Conservation (phyloP, 2,329 filamentous ascomycete species). For the Aspergillus novofumigatus region DNA sequence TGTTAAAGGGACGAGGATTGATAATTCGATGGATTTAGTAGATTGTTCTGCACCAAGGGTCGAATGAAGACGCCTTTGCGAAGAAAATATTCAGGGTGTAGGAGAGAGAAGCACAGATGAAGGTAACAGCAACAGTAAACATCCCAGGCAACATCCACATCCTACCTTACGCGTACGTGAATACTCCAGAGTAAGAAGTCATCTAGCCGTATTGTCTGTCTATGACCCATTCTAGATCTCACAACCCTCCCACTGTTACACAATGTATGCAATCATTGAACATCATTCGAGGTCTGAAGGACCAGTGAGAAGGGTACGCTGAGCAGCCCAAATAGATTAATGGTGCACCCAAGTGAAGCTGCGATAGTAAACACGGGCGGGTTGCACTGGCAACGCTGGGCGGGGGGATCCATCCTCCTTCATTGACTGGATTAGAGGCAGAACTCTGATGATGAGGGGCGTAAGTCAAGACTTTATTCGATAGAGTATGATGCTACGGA, state of each 20-base stretch:
- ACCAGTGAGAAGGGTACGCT: background rate
- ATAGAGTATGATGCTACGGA: background rate
- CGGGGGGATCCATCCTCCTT: background rate
- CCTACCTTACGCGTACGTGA: background rate
- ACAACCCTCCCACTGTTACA: background rate
- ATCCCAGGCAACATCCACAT: background rate
- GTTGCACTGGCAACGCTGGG: background rate
- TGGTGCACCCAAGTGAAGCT: background rate
- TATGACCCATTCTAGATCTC: background rate
- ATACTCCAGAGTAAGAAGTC: background rate
- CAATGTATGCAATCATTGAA: background rate
- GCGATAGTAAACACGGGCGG: background rate
- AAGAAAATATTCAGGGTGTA: background rate
- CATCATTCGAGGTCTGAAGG: background rate
- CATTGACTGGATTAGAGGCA: background rate
- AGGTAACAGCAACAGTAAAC: background rate
- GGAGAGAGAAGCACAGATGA: background rate
- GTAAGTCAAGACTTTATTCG: background rate
- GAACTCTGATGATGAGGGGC: background rate
- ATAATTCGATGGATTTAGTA: background rate
- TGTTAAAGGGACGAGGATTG: background rate
- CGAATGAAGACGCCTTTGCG: background rate
- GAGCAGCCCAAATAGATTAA: background rate
- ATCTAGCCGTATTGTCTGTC: background rate
- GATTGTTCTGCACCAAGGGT: background rate